A percentile compares a stretch with the other conserved stretches of the same genome.
These are phyloP conservation scores for Larix sibirica DNA, from an alignment of 83 land plant species.

Conservation along the genomic window DNA sequence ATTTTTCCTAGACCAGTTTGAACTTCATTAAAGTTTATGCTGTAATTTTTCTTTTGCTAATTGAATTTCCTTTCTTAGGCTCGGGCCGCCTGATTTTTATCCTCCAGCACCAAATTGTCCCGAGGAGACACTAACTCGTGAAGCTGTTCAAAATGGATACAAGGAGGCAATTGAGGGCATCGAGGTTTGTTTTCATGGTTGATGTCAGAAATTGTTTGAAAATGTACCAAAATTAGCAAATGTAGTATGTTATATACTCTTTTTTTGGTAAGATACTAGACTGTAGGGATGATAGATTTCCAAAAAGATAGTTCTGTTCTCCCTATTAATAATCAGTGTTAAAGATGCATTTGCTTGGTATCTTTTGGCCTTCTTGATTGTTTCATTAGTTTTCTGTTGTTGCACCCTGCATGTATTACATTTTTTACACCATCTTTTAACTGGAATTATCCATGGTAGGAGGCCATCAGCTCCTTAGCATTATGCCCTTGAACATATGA, in stretches of 20 bases:
- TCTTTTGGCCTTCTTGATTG: not conserved
- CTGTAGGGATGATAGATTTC: not conserved
- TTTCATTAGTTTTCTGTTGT: not conserved
- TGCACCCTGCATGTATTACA: no score
- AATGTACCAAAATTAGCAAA: no score
- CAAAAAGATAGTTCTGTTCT: not conserved
- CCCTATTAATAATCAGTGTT: not conserved
- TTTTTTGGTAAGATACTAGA: not conserved
- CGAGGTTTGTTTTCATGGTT: constrained; percentile 49
- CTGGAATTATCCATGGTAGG: not conserved
- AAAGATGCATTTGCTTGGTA: not conserved
- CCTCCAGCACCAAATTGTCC: constrained; percentile 86
- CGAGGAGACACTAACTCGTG: constrained; percentile 77
- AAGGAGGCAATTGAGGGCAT: constrained; percentile 87
- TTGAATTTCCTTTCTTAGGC: constrained; percentile 28
- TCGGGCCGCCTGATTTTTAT: constrained; percentile 93
- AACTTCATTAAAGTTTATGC: not conserved
- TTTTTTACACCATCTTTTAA: not conserved
- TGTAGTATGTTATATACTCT: not conserved
- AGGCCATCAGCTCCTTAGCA: not conserved
- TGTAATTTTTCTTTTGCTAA: not conserved
- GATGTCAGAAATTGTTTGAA: no score
- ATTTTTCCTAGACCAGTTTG: not conserved
- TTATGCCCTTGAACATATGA: not conserved
- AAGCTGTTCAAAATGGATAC: constrained; percentile 79